These are phyloP conservation scores for Heritiera fomes DNA, from an alignment of 345 rosid genomes.

Conservation along the genomic window DNA sequence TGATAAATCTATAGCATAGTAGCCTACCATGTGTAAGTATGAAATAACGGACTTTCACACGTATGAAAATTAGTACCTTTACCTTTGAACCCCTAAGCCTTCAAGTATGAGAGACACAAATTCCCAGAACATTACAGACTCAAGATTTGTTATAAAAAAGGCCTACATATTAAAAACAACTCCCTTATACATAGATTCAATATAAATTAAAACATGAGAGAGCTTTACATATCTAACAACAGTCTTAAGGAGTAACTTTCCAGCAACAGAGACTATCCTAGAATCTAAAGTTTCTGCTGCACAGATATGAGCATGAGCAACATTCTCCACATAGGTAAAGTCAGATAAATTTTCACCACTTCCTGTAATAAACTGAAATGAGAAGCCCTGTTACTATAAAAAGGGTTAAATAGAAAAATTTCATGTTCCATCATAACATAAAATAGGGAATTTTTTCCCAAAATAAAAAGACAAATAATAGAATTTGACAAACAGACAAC, in stretches of 20 bases:
- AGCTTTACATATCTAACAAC: neutral
- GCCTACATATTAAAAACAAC: conserved; percentile 54
- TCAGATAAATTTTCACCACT: conserved; percentile 82
- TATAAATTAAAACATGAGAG: neutral
- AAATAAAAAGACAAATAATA: conserved; percentile 5
- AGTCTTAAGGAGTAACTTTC: conserved; percentile 62
- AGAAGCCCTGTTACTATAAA: conserved; percentile 40
- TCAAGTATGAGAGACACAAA: conserved; percentile 63
- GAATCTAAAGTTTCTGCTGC: conserved; percentile 78
- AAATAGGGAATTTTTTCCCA: neutral
- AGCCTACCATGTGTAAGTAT: neutral
- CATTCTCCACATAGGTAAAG: conserved; percentile 89
- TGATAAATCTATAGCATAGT: neutral
- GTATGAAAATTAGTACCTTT: conserved; percentile 18
- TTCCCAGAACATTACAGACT: conserved; percentile 79
- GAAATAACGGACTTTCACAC: neutral
- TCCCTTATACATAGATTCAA: neutral
- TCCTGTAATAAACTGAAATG: conserved; percentile 84
- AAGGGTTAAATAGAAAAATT: neutral
- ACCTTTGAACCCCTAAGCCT: conserved; percentile 90
- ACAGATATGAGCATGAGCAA: conserved; percentile 78
- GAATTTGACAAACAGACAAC: neutral
- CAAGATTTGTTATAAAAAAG: conserved; percentile 80
- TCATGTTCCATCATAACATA: neutral
- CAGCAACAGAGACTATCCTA: conserved; percentile 68